A percentile compares a stretch with the other conserved stretches of the same genome.
Conservation (phyloP, 805 yeast genomes). For the Metschnikowia dekortorum region DNA sequence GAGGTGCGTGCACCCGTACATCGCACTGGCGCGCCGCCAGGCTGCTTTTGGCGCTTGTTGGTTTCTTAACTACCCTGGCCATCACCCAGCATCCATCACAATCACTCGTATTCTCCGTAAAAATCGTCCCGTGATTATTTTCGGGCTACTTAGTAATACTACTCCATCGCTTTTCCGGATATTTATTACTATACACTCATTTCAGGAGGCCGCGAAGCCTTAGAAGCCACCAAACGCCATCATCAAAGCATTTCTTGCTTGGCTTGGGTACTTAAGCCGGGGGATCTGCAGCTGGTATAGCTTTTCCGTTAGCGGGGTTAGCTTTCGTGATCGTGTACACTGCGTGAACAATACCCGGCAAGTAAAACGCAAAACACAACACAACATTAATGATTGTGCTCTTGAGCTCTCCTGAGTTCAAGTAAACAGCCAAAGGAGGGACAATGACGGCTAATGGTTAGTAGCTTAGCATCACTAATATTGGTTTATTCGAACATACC, state of each 20-base stretch:
- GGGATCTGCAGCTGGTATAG: not conserved
- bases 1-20: constrained; percentile 5
- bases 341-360: constrained; percentile 2
- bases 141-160: too few relatives aligned
- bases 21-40: not conserved
- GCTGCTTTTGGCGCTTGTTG: not conserved
- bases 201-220: not conserved
- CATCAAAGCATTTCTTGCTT: not conserved
- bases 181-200: constrained; percentile 4
- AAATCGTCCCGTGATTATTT: too few relatives aligned
- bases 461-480: not conserved
- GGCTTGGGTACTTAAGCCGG: not conserved
- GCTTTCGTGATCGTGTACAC: not conserved
- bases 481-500: not conserved
- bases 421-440: constrained; percentile 2
- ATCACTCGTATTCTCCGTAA: too few relatives aligned
- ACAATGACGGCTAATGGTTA: constrained; percentile 1
- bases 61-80: not conserved
- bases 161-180: not conserved
- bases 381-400: not conserved
- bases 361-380: constrained; percentile 1
- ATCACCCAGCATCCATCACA: not conserved
- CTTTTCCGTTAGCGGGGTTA: constrained; percentile 1
- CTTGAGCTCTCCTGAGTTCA: not conserved
- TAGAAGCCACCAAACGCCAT: not conserved